phyloP scores from a whole-genome alignment of 78 protist species.

The Emiliania huxleyi region DNA sequence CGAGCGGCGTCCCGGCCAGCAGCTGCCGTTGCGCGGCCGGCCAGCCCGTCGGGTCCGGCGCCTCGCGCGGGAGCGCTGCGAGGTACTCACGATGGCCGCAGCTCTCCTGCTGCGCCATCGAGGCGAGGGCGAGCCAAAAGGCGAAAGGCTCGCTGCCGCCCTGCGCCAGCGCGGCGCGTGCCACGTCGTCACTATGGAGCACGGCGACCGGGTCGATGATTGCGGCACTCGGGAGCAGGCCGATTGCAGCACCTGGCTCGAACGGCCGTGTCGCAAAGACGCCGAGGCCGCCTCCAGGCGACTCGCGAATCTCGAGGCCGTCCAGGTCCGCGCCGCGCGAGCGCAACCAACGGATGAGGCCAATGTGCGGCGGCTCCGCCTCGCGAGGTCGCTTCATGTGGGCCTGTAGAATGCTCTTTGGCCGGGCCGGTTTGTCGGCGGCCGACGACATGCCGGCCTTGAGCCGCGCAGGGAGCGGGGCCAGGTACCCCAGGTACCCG shows the following conservation, averaged over 20 bases:
- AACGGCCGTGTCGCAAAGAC: neutral
- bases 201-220: neutral
- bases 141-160: neutral
- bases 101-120: neutral
- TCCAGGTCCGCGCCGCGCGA: neutral
- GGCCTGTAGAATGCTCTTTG: too few relatives aligned
- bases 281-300: neutral
- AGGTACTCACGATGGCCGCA: neutral
- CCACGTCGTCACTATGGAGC: neutral
- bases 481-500: too few relatives aligned
- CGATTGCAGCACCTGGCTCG: neutral
- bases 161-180: neutral
- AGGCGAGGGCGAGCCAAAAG: constrained; percentile 2
- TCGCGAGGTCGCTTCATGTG: too few relatives aligned
- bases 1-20: constrained; percentile 7
- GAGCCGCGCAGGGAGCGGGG: too few relatives aligned
- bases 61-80: neutral
- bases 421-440: too few relatives aligned
- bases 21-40: neutral
- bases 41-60: constrained; percentile 2
- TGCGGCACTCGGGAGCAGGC: neutral
- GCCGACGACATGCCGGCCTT: too few relatives aligned
- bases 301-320: neutral
- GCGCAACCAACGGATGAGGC: neutral
- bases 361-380: too few relatives aligned